These are phyloP conservation scores for Pseudotsuga menziesii DNA, from an alignment of 75 land plant species.

Conservation along the genomic window DNA sequence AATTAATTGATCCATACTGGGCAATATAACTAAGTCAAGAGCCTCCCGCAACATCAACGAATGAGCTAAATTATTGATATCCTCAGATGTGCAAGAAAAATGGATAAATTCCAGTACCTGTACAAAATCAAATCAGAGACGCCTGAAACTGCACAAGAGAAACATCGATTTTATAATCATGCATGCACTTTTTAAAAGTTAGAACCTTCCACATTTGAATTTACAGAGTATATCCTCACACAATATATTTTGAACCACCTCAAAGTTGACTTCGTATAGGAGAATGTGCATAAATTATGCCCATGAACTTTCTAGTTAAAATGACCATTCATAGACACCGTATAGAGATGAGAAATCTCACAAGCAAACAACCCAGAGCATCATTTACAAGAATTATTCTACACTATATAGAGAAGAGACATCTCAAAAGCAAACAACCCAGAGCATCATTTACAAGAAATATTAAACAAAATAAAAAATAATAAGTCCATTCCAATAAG, in stretches of 20 bases:
- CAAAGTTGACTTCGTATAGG: not conserved
- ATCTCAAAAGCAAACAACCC: not conserved
- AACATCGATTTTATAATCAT: not conserved
- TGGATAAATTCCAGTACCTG: conserved; percentile 97
- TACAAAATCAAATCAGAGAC: not conserved
- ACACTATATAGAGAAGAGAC: not conserved
- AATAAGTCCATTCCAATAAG: not conserved
- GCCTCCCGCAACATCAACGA: conserved; percentile 78
- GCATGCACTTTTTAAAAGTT: not conserved
- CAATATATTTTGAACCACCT: not conserved
- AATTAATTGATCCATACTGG: conserved; percentile 57
- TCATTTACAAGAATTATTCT: not conserved
- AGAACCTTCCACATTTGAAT: not conserved
- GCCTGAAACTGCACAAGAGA: not conserved
- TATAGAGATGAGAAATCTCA: not conserved
- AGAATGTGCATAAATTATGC: not conserved
- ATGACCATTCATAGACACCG: not conserved
- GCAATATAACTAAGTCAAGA: conserved; percentile 44
- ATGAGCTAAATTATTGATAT: conserved; percentile 95
- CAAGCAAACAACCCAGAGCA: not conserved
- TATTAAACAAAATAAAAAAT: too few relatives aligned
- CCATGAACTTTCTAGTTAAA: not conserved
- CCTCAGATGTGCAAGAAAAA: conserved; percentile 98
- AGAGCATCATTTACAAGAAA: too few relatives aligned
- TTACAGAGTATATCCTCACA: not conserved